Percentiles rank a stretch among this genome's conserved stretches.
Conservation (phyloP, 306 rosid genomes). For the Malus sieversii region DNA sequence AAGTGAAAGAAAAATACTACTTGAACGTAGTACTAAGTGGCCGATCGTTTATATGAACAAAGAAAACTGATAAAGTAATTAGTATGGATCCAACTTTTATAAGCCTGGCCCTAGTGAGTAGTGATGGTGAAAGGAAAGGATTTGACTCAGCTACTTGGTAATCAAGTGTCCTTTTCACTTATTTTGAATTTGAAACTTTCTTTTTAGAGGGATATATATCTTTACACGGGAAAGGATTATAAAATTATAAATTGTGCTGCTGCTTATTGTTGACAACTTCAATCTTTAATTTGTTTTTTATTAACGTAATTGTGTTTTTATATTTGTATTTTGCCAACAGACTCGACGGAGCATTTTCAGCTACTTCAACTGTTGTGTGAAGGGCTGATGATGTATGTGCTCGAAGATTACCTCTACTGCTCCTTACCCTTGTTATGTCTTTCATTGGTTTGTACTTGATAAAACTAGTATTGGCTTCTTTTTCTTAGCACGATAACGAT, state of each 20-base stretch:
- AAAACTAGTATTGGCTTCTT: background rate
- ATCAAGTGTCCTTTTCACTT: background rate
- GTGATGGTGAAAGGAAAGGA: background rate
- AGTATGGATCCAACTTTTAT: no score
- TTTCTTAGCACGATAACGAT: background rate
- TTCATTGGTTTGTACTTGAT: background rate
- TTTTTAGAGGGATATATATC: background rate
- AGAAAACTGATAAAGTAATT: background rate
- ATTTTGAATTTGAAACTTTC: background rate
- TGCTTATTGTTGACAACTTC: background rate
- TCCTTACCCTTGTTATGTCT: background rate
- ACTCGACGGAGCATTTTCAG: conserved; percentile 70
- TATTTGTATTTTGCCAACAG: conserved; percentile 24
- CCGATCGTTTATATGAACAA: no score
- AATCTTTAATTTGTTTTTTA: background rate
- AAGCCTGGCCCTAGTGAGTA: background rate
- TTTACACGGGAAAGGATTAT: background rate
- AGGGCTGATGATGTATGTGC: conserved; percentile 33
- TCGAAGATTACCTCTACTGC: background rate
- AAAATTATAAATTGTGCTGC: background rate
- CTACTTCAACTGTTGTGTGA: conserved; percentile 88
- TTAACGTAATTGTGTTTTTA: background rate
- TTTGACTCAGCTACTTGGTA: background rate
- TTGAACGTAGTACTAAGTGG: no score
- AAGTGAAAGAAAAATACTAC: no score